phyloP scores from a whole-genome alignment of 495 filamentous ascomycete genomes.

The Lasiosphaeria hispida region DNA sequence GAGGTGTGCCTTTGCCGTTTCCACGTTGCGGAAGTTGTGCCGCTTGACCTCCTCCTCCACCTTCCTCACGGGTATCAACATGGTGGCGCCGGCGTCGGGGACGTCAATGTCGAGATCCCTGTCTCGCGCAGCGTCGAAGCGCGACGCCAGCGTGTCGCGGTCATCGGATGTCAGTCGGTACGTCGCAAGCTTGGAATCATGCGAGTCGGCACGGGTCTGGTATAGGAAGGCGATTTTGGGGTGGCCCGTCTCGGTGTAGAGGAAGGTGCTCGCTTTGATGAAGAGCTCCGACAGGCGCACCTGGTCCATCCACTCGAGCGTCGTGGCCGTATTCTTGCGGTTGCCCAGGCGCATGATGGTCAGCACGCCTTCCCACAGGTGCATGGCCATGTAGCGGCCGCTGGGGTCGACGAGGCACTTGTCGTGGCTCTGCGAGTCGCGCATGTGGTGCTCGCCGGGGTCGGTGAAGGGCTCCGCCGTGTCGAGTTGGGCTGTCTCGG shows the following conservation, averaged over 20 bases:
- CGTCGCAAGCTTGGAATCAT: constrained; percentile 56
- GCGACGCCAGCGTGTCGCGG: constrained; percentile 41
- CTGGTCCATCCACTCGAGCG: constrained; percentile 66
- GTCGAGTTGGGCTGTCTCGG: constrained; percentile 54
- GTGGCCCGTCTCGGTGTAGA: constrained; percentile 67
- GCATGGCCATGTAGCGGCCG: constrained; percentile 75
- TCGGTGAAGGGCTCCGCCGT: constrained; percentile 68
- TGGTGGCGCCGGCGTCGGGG: constrained; percentile 68
- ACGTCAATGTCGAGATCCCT: constrained; percentile 55
- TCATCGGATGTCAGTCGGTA: constrained; percentile 56
- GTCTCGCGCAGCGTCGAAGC: constrained; percentile 46
- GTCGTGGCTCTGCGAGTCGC: constrained; percentile 72
- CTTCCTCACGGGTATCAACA: constrained; percentile 79
- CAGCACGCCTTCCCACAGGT: constrained; percentile 86
- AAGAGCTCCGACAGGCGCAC: constrained; percentile 83
- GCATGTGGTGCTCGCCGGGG: constrained; percentile 72
- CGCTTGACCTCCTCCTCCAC: constrained; percentile 49
- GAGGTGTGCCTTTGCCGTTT: constrained; percentile 46
- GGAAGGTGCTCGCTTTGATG: constrained; percentile 76
- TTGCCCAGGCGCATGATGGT: constrained; percentile 61
- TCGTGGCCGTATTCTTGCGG: constrained; percentile 52
- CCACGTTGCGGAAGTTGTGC: constrained; percentile 50
- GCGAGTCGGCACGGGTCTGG: constrained; percentile 65
- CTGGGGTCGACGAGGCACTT: constrained; percentile 80
- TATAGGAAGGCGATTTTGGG: constrained; percentile 84